Conservation (phyloP, 306 rosid genomes). For the Fragaria nilgerrensis region DNA sequence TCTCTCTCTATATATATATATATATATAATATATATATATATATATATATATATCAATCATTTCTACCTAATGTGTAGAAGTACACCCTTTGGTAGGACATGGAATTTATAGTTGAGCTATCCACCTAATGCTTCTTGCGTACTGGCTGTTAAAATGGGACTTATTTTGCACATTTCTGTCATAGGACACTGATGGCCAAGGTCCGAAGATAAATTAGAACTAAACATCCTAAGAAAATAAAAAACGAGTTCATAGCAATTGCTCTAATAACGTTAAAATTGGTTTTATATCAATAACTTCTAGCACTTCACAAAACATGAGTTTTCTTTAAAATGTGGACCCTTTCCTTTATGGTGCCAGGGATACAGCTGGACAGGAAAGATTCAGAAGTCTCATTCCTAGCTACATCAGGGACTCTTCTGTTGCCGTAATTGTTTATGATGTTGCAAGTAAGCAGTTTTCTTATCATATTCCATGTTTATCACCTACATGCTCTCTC, state of each 20-base stretch:
- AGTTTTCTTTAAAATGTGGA: neutral
- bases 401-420: slow-evolving; percentile 61
- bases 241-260: no score
- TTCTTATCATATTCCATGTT: neutral
- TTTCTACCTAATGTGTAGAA: no score
- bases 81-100: neutral
- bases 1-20: no score
- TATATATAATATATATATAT: no score
- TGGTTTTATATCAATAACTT: neutral
- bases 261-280: neutral
- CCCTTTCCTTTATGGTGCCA: slow-evolving; percentile 12
- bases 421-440: slow-evolving; percentile 53
- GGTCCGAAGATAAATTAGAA: neutral
- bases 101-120: neutral
- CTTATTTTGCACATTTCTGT: neutral
- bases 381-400: slow-evolving; percentile 65
- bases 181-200: neutral
- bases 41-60: no score
- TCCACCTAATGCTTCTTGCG: neutral
- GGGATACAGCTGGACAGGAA: slow-evolving; percentile 65
- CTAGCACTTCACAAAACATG: neutral
- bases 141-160: neutral
- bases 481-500: neutral
- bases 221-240: no score
- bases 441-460: slow-evolving; percentile 39